Conservation (phyloP, 2,329 filamentous ascomycete genomes). For the Calonectria leucothoes region DNA sequence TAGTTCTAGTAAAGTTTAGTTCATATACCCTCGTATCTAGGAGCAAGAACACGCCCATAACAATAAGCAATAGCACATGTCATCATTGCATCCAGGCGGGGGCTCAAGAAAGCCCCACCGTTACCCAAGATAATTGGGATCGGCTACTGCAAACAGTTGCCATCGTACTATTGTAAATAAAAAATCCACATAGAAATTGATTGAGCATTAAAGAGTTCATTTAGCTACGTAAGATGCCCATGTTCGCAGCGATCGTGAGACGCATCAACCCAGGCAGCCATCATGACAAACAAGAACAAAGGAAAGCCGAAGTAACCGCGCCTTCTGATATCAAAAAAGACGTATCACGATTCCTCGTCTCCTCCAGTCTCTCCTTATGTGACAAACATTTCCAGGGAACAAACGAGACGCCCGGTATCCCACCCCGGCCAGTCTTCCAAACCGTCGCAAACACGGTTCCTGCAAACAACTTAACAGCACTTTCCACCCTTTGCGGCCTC, state of each 20-base stretch:
- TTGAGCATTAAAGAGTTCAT: slow-evolving; percentile 51
- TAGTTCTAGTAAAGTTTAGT: neutral
- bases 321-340: slow-evolving; percentile 55
- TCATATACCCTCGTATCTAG: neutral
- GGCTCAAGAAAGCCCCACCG: neutral
- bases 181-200: slow-evolving; percentile 7
- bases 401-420: slow-evolving; percentile 50
- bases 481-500: slow-evolving; percentile 80
- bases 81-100: neutral
- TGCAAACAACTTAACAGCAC: slow-evolving; percentile 74
- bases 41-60: too few relatives aligned
- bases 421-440: slow-evolving; percentile 43
- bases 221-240: slow-evolving; percentile 52
- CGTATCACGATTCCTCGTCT: slow-evolving; percentile 50
- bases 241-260: slow-evolving; percentile 52
- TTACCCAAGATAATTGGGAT: neutral
- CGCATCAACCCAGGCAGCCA: slow-evolving; percentile 50
- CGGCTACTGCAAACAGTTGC: neutral
- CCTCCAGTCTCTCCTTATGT: slow-evolving; percentile 47
- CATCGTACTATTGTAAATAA: neutral
- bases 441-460: slow-evolving; percentile 36
- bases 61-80: neutral
- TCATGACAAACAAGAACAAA: slow-evolving; percentile 54
- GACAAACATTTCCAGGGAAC: slow-evolving; percentile 48
- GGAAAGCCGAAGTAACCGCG: slow-evolving; percentile 54